A percentile compares a stretch with the other conserved stretches of the same genome.
These are phyloP conservation scores for Sclerotinia trifoliorum DNA, from an alignment of 2,329 filamentous ascomycete species.

Conservation along the genomic window DNA sequence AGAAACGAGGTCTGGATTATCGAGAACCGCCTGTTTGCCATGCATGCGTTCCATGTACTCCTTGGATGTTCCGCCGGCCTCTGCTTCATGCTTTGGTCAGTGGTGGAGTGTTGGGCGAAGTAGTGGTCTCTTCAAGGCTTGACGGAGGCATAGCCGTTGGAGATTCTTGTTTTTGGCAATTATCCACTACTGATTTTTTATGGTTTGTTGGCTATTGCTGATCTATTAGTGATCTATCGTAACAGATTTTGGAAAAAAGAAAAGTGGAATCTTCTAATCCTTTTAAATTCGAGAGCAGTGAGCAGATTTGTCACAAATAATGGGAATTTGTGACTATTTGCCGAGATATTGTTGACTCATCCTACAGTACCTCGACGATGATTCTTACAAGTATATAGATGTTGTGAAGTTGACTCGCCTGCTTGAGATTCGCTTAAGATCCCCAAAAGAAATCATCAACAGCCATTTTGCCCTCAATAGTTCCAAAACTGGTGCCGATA, in stretches of 20 bases:
- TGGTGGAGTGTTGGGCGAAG: not conserved
- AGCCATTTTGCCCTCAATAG: not conserved
- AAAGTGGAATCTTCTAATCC: not conserved
- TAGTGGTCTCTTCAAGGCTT: not conserved
- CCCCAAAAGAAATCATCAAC: not conserved
- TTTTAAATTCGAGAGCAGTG: not conserved
- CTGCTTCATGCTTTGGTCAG: not conserved
- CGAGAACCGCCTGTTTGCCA: not conserved
- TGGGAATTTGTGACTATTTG: not conserved
- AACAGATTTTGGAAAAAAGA: not conserved
- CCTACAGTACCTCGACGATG: not conserved
- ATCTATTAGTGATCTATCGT: not conserved
- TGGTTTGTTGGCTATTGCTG: not conserved
- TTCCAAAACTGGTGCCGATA: not conserved
- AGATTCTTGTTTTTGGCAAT: not conserved
- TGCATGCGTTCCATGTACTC: not conserved
- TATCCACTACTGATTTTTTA: too few species aligned
- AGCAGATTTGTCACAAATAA: not conserved
- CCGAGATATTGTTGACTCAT: not conserved
- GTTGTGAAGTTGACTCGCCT: not conserved
- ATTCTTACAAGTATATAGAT: not conserved
- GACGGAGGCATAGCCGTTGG: not conserved
- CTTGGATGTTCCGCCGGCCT: not conserved
- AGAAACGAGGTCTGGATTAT: not conserved
- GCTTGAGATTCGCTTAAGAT: not conserved